phyloP scores from a whole-genome alignment of 2,329 filamentous ascomycete genomes.

The Colletotrichum graminicola region DNA sequence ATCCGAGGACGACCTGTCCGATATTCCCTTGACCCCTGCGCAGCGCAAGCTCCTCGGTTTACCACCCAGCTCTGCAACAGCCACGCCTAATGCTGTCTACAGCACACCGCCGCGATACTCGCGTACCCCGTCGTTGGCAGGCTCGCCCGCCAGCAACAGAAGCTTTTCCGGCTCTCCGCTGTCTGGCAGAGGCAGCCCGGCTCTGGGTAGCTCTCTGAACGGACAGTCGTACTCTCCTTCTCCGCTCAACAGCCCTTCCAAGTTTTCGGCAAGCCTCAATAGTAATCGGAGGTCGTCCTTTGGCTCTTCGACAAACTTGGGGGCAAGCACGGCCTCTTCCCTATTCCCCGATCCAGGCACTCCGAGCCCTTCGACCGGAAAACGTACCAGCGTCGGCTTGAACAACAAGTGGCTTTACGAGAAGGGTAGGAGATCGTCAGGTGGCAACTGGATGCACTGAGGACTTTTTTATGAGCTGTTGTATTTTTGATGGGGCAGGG shows the following conservation, averaged over 20 bases:
- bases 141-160: conserved; percentile 71
- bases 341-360: conserved; percentile 72
- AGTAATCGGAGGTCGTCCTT: conserved; percentile 70
- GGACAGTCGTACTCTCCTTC: conserved; percentile 62
- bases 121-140: conserved; percentile 75
- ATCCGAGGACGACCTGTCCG: conserved; percentile 80
- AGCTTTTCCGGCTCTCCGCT: conserved; percentile 70
- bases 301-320: conserved; percentile 67
- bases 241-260: conserved; percentile 68
- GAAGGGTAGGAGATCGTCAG: conserved; percentile 72
- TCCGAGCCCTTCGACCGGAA: conserved; percentile 75
- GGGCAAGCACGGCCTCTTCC: conserved; percentile 56
- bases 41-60: conserved; percentile 90
- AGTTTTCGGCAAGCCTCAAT: conserved; percentile 66
- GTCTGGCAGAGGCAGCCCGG: conserved; percentile 67
- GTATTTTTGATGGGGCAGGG: neutral
- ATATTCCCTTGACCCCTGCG: conserved; percentile 91
- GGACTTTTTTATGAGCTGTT: neutral
- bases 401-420: conserved; percentile 98
- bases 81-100: conserved; percentile 76
- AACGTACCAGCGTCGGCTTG: conserved; percentile 79
- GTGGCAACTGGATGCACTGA: conserved; percentile 40
- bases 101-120: conserved; percentile 90
- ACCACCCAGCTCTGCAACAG: conserved; percentile 70
- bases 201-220: conserved; percentile 51